Evolutionary conservation across 805 yeast genomes (phyloP).

Genomic region (Starmera pachycereana): DNA sequence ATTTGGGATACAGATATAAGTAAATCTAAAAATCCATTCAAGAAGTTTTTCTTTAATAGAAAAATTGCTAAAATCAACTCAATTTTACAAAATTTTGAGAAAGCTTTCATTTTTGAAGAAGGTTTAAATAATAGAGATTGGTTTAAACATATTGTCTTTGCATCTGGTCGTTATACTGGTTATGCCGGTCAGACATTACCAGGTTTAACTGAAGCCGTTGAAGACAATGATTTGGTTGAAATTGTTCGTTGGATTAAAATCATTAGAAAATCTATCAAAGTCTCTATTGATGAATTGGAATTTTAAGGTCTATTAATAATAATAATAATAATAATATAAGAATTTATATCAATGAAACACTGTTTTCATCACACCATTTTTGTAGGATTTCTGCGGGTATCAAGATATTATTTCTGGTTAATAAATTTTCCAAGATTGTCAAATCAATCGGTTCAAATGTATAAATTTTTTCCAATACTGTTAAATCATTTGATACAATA

Average conservation of each 20-base stretch:
- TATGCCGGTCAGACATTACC: constrained; percentile 45
- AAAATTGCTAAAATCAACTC: constrained; percentile 22
- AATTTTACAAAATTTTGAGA: constrained; percentile 31
- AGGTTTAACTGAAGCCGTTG: constrained; percentile 41
- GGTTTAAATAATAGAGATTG: constrained; percentile 40
- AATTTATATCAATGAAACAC: constrained; percentile 12
- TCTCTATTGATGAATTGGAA: background rate
- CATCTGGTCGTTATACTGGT: constrained; percentile 47
- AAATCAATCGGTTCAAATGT: constrained; percentile 15
- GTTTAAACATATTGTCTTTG: constrained; percentile 44
- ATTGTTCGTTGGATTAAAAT: constrained; percentile 18
- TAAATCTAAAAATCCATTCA: constrained; percentile 22
- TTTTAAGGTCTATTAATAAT: background rate
- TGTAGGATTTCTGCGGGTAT: constrained; percentile 7
- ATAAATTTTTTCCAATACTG: constrained; percentile 12
- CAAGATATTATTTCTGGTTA: constrained; percentile 1
- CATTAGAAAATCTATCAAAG: constrained; percentile 8
- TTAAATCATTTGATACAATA: constrained; percentile 1
- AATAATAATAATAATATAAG: too few species aligned
- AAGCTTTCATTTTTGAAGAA: constrained; percentile 30
- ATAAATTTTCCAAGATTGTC: constrained; percentile 1
- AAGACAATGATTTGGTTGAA: constrained; percentile 30
- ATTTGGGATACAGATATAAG: constrained; percentile 19
- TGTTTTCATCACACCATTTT: constrained; percentile 18
- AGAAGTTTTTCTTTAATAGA: constrained; percentile 16